Conservation (phyloP, 2,329 filamentous ascomycete species). For the Didymella sp. region DNA sequence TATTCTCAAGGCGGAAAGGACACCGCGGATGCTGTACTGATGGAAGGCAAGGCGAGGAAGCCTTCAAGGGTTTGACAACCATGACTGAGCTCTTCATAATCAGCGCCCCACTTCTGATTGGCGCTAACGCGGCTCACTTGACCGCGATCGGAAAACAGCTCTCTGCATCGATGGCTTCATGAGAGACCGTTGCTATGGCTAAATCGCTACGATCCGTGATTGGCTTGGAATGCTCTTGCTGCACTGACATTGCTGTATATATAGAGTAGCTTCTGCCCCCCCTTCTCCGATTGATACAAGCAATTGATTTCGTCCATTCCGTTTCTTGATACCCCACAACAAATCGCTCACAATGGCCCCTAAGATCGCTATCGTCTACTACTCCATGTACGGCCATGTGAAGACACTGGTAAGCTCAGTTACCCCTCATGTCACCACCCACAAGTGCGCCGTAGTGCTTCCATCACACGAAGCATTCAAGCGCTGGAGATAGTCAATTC, state of each 20-base stretch:
- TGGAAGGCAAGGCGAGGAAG: neutral
- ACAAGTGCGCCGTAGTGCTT: too few species aligned
- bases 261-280: slow-evolving; percentile 7
- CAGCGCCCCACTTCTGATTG: neutral
- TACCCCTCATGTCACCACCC: neutral
- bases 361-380: slow-evolving; percentile 87
- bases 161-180: slow-evolving; percentile 16
- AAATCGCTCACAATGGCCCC: slow-evolving; percentile 70
- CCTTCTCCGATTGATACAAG: neutral
- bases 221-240: slow-evolving; percentile 13
- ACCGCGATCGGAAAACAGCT: slow-evolving; percentile 13
- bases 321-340: slow-evolving; percentile 25
- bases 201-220: slow-evolving; percentile 12
- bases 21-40: neutral
- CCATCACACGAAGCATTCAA: too few species aligned
- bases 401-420: slow-evolving; percentile 40
- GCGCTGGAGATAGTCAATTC: too few species aligned
- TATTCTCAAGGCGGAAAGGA: slow-evolving; percentile 1
- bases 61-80: slow-evolving; percentile 14
- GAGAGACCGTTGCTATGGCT: slow-evolving; percentile 1
- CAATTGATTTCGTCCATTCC: slow-evolving; percentile 8
- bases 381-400: slow-evolving; percentile 50
- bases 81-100: slow-evolving; percentile 27
- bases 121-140: slow-evolving; percentile 18
- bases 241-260: slow-evolving; percentile 9